Evolutionary conservation across 176 grass and related monocot genomes (phyloP).

Genomic region (Aegilops speltoides): DNA sequence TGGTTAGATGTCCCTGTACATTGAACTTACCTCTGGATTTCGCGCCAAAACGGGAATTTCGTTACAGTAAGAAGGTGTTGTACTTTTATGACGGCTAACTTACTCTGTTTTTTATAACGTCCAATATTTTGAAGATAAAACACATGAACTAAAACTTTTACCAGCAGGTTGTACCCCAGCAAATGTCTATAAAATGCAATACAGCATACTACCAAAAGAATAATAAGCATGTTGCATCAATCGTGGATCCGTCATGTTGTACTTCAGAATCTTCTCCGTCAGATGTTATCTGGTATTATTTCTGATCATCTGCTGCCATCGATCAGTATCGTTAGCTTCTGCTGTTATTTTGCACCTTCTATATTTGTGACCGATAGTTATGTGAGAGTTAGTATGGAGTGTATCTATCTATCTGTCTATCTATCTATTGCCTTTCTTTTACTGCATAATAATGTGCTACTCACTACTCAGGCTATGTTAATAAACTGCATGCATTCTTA

Average conservation of each 20-base stretch:
- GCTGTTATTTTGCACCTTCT: constrained; percentile 6
- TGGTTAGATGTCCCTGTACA: constrained; percentile 65
- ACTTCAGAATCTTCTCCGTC: constrained; percentile 32
- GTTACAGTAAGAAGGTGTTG: constrained; percentile 79
- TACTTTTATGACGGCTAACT: constrained; percentile 13
- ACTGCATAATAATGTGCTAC: background rate
- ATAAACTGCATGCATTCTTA: constrained; percentile 1
- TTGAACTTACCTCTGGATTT: constrained; percentile 81
- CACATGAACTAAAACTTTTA: constrained; percentile 1
- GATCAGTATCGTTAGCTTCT: constrained; percentile 1
- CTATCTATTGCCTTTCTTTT: background rate
- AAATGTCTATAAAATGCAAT: constrained; percentile 78
- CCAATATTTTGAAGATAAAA: background rate
- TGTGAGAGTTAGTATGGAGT: background rate
- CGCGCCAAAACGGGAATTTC: constrained; percentile 87
- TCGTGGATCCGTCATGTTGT: constrained; percentile 24
- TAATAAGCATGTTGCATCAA: constrained; percentile 29
- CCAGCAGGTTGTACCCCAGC: constrained; percentile 54
- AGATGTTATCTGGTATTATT: constrained; percentile 82
- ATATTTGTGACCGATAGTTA: background rate
- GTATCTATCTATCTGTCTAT: background rate
- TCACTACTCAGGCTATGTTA: background rate
- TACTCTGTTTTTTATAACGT: constrained; percentile 8
- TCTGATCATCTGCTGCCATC: constrained; percentile 3
- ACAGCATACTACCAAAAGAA: constrained; percentile 18